phyloP scores from a whole-genome alignment of 805 yeast species.

The Hanseniaspora osmophila region DNA sequence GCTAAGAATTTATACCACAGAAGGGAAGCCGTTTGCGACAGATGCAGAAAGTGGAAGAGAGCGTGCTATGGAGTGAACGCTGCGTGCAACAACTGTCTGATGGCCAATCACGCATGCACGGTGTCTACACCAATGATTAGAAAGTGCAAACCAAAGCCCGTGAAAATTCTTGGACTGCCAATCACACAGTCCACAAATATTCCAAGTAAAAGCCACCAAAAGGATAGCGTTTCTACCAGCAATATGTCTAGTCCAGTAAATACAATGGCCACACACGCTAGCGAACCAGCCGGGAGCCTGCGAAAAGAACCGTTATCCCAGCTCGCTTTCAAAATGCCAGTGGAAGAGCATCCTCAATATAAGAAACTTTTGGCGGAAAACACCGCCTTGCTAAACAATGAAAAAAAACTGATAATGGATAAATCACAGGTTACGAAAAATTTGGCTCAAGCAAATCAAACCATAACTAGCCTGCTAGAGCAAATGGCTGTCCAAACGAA shows the following conservation, averaged over 20 bases:
- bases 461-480: too few species aligned
- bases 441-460: too few species aligned
- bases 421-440: too few species aligned
- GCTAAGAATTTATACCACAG: slow-evolving; percentile 3
- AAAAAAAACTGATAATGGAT: too few species aligned
- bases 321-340: too few species aligned
- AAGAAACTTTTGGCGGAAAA: background rate
- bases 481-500: background rate
- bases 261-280: too few species aligned
- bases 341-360: background rate
- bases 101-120: slow-evolving; percentile 7
- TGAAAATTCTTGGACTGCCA: slow-evolving; percentile 5
- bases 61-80: slow-evolving; percentile 8
- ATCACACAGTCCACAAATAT: background rate
- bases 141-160: slow-evolving; percentile 8
- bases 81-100: slow-evolving; percentile 7
- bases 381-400: background rate
- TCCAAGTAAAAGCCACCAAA: background rate
- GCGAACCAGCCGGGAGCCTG: too few species aligned
- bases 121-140: slow-evolving; percentile 6
- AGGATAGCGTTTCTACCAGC: background rate
- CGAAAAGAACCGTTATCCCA: too few species aligned
- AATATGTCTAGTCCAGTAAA: too few species aligned
- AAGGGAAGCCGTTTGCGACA: slow-evolving; percentile 8
- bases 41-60: slow-evolving; percentile 9